Base-by-base conservation (phyloP, 2,329 filamentous ascomycete species). In the Orbilia oligospora region DNA sequence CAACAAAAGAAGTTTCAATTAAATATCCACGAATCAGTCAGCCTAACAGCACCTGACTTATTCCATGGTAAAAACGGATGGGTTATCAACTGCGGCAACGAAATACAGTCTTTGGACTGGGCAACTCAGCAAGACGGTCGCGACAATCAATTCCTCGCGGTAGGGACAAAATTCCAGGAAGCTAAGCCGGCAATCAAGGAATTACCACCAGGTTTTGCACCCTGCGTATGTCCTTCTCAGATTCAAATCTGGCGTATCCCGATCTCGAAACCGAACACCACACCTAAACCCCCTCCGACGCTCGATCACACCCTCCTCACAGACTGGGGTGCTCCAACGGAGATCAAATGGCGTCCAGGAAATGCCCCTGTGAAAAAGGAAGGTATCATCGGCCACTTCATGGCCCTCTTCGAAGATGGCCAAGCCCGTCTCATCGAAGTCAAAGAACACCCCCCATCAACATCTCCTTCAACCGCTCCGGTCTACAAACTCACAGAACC, bases 171-270 rank as follows among this genome's bases (percentile, higher is more conserved):
- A 53, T 75, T 75, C 56, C 69, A 79, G 33, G 76, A 79, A 53
- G 69, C 66, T 38, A 71, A 75, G 20, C 76, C 70, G 1, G 66
- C 65, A n/a, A 55, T 61, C n/a, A 79, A 38, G 53, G 83, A 81
- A n/a, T 14, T 69, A 14, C 80, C 81, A 8, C 84, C 86, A 14
- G 85, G 86, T 0, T 87, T 87, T 80, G 83, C 82, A 16, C 83
- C 85, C 14, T 84, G 84, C 12, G 81, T 82, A 1, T 82, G 83
- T 1, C 83, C 85, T 16, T 84, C 86, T 0, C 85, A 84, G 1
- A 85, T 88, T 9, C 86, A 88, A 75, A 86, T 88, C 36, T 88
- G 87, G 87, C 83, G 84, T 24, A 85, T 88, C 63, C 82, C 83
- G 3, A 82, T 83, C 12, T 79, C 56, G 38, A 72, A 61, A 69